These are phyloP conservation scores for Verticillium klebahnii DNA, from an alignment of 2,329 filamentous ascomycete species.

Conservation along the genomic window DNA sequence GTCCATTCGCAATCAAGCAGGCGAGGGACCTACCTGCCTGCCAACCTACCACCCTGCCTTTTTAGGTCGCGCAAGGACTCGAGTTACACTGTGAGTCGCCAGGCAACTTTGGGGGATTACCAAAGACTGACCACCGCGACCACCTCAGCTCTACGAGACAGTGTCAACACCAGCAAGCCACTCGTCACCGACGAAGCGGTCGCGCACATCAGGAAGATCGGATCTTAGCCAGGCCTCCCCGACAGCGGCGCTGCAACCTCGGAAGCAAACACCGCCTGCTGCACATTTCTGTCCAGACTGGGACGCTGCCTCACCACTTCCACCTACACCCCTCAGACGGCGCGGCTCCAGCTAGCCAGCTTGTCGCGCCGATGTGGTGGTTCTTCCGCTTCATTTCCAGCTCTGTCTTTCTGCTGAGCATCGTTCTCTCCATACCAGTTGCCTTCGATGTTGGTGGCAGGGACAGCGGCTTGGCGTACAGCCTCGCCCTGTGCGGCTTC, in stretches of 20 bases:
- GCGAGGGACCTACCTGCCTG: background rate
- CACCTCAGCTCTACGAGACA: background rate
- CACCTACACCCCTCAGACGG: slow-evolving; percentile 6
- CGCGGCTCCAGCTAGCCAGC: slow-evolving; percentile 17
- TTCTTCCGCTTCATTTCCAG: slow-evolving; percentile 76
- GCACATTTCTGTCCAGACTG: background rate
- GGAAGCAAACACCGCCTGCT: background rate
- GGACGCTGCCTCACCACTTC: background rate
- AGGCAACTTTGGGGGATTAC: background rate
- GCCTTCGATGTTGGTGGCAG: slow-evolving; percentile 97
- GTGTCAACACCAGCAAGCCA: background rate
- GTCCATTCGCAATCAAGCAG: background rate
- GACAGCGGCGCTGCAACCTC: background rate
- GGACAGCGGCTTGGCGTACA: slow-evolving; percentile 91
- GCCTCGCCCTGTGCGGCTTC: slow-evolving; percentile 80
- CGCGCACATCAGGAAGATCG: background rate
- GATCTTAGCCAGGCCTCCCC: background rate
- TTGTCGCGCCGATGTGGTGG: slow-evolving; percentile 65
- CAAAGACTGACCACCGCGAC: background rate
- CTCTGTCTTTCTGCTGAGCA: slow-evolving; percentile 80
- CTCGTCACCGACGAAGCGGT: background rate
- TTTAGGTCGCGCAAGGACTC: background rate
- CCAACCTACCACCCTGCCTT: background rate
- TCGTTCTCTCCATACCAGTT: slow-evolving; percentile 92
- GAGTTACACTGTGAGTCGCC: background rate